Conservation (phyloP, 192 early-diverging fungal species). For the Gamsiella multidivaricata region DNA sequence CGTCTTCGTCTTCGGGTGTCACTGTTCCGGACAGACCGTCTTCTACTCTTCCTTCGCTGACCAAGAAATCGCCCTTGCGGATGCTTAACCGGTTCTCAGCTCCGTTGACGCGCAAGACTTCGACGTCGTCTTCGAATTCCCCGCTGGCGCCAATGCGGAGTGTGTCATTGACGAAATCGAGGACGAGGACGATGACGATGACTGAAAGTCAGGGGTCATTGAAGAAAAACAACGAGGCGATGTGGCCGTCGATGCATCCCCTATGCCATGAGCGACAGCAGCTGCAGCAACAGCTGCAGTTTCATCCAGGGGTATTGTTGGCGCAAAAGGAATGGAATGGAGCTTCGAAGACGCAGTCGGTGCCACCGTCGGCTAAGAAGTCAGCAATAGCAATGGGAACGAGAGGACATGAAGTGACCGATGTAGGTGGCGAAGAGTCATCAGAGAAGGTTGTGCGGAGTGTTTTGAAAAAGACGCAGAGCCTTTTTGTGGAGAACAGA, state of each 20-base stretch:
- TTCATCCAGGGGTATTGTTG: not conserved
- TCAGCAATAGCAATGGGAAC: not conserved
- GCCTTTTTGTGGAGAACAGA: conserved; percentile 36
- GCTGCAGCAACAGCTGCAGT: not conserved
- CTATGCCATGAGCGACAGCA: conserved; percentile 7
- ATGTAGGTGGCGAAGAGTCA: too few relatives aligned
- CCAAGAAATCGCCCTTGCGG: conserved; percentile 17
- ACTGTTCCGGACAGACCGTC: not conserved
- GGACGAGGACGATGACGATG: too few relatives aligned
- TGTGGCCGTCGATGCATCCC: conserved; percentile 46
- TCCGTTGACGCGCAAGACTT: not conserved
- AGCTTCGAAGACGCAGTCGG: conserved; percentile 1
- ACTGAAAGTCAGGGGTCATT: not conserved
- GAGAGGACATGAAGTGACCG: not conserved
- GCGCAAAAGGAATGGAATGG: too few relatives aligned
- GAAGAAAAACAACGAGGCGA: not conserved
- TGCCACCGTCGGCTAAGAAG: not conserved
- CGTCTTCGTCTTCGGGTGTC: too few relatives aligned
- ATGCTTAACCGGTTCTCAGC: conserved; percentile 11
- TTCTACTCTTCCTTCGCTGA: not conserved
- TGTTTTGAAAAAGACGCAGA: conserved; percentile 7
- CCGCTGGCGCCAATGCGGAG: too few relatives aligned
- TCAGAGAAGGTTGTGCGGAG: not conserved
- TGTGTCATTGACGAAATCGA: too few relatives aligned
- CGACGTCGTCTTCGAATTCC: conserved; percentile 2